phyloP scores from a whole-genome alignment of 495 filamentous ascomycete genomes.

The Symbiotaphrina buchneri region DNA sequence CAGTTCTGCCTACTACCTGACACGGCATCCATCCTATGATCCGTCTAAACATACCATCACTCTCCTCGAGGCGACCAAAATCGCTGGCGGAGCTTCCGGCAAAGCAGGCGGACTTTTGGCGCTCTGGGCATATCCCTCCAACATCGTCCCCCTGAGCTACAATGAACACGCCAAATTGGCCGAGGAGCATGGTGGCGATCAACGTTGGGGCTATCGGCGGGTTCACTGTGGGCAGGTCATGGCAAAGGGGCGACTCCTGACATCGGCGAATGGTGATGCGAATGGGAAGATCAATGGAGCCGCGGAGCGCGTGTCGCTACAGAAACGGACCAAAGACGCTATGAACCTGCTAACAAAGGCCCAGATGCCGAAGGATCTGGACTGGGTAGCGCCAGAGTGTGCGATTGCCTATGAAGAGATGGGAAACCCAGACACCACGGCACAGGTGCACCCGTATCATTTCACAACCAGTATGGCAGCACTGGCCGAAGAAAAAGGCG shows the following conservation, averaged over 20 bases:
- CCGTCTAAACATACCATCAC: constrained; percentile 55
- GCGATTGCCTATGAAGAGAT: constrained; percentile 59
- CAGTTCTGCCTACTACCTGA: constrained; percentile 84
- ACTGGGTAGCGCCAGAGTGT: constrained; percentile 58
- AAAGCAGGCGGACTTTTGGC: constrained; percentile 87
- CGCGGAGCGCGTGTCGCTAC: constrained; percentile 26
- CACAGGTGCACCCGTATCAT: constrained; percentile 83
- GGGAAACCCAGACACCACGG: constrained; percentile 57
- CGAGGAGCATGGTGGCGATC: constrained; percentile 58
- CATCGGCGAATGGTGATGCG: constrained; percentile 9
- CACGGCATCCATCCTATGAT: constrained; percentile 68
- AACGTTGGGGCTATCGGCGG: constrained; percentile 72
- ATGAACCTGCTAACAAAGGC: constrained; percentile 31
- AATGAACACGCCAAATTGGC: constrained; percentile 64
- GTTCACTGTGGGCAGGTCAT: constrained; percentile 55
- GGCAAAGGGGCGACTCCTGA: constrained; percentile 25
- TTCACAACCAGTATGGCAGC: constrained; percentile 78
- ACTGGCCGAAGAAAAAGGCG: constrained; percentile 55
- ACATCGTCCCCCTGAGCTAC: constrained; percentile 74
- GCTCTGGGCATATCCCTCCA: constrained; percentile 78
- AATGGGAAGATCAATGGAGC: constrained; percentile 11
- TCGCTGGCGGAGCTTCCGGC: constrained; percentile 81
- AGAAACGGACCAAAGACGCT: constrained; percentile 49
- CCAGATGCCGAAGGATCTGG: constrained; percentile 53
- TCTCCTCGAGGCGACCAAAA: constrained; percentile 68